Evolutionary conservation across 73 alveolate genomes (phyloP).

Genomic region (Blepharisma stoltei): DNA sequence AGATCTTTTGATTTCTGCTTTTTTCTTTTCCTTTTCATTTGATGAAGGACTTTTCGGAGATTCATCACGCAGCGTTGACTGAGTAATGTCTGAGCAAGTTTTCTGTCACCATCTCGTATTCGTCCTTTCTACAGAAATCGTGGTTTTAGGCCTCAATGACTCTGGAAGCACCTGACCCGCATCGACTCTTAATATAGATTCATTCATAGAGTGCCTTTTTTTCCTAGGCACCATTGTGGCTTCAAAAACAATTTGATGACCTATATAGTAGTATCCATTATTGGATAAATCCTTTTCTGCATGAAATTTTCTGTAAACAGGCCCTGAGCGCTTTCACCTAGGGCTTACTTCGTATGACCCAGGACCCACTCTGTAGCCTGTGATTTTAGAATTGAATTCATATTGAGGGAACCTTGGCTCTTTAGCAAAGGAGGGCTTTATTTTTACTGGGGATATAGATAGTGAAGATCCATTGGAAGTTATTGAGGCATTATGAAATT

Average conservation of each 20-base stretch:
- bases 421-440: not conserved
- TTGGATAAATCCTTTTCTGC: constrained; percentile 12
- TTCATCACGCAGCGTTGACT: too few species aligned
- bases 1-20: too few species aligned
- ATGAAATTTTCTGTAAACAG: not conserved
- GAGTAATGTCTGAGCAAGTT: too few species aligned
- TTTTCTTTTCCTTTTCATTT: too few species aligned
- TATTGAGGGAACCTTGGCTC: constrained; percentile 15
- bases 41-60: too few species aligned
- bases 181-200: too few species aligned
- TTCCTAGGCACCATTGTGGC: too few species aligned
- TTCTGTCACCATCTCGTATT: too few species aligned
- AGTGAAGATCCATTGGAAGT: constrained; percentile 24
- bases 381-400: constrained; percentile 12
- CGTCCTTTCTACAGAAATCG: too few species aligned
- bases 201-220: too few species aligned
- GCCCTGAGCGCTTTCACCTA: constrained; percentile 3
- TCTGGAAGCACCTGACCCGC: too few species aligned
- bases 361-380: constrained; percentile 31
- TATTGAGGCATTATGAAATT: constrained; percentile 37
- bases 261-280: constrained; percentile 8
- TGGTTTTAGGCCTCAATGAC: too few species aligned
- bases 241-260: constrained; percentile 18
- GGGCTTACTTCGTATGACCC: constrained; percentile 12
- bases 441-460: not conserved